phyloP scores from a whole-genome alignment of 805 yeast species.

The Nakazawaea laoshanensis region DNA sequence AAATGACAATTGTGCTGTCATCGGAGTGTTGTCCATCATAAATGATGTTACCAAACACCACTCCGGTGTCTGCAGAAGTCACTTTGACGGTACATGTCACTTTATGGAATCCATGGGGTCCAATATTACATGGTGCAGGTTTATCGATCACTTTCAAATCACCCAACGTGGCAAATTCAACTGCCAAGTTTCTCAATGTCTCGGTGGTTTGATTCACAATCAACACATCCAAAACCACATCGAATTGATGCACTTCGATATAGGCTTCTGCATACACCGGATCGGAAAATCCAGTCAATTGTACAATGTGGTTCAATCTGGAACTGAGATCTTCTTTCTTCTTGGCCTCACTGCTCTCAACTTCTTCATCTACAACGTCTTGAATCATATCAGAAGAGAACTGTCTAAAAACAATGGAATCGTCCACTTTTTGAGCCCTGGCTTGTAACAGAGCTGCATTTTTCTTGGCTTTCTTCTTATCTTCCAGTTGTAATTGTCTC shows the following conservation, averaged over 20 bases:
- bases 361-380: slow-evolving; percentile 50
- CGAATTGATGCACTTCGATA: slow-evolving; percentile 93
- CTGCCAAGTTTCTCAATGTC: slow-evolving; percentile 83
- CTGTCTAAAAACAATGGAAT: slow-evolving; percentile 71
- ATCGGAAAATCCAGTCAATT: slow-evolving; percentile 96
- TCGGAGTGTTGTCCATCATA: slow-evolving; percentile 94
- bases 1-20: slow-evolving; percentile 81
- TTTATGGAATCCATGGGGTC: slow-evolving; percentile 96
- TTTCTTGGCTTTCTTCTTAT: slow-evolving; percentile 44
- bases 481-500: slow-evolving; percentile 55
- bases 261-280: slow-evolving; percentile 98
- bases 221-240: slow-evolving; percentile 87
- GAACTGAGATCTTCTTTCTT: slow-evolving; percentile 60
- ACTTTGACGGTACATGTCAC: slow-evolving; percentile 87
- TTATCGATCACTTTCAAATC: slow-evolving; percentile 91
- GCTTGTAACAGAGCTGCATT: slow-evolving; percentile 51
- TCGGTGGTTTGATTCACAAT: slow-evolving; percentile 90
- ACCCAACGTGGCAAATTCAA: slow-evolving; percentile 93
- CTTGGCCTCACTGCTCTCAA: slow-evolving; percentile 35
- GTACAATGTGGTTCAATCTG: slow-evolving; percentile 80
- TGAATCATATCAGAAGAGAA: slow-evolving; percentile 40
- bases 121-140: slow-evolving; percentile 82
- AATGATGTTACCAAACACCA: slow-evolving; percentile 92
- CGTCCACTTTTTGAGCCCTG: slow-evolving; percentile 72
- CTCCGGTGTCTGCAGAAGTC: slow-evolving; percentile 96